Evolutionary conservation across 2,329 filamentous ascomycete species (phyloP).

Genomic region (Phialophora expanda): DNA sequence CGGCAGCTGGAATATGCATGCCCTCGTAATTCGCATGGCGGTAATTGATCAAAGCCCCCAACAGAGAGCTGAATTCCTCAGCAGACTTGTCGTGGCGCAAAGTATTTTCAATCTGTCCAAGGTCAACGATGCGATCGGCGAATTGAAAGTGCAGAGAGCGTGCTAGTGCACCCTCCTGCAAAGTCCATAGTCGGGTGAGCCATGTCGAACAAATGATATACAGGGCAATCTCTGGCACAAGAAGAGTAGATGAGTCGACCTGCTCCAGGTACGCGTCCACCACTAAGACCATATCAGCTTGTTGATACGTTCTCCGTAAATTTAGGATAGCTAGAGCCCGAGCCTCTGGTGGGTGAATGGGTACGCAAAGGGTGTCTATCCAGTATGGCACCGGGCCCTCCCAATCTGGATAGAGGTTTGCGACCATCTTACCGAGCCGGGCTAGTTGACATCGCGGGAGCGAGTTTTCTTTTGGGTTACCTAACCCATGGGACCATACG

Average conservation of each 20-base stretch:
- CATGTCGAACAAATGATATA: slow-evolving; percentile 3
- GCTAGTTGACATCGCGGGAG: slow-evolving; percentile 3
- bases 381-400: not conserved
- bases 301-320: slow-evolving; percentile 4
- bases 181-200: slow-evolving; percentile 4
- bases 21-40: not conserved
- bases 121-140: not conserved
- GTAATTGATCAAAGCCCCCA: slow-evolving; percentile 2
- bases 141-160: not conserved
- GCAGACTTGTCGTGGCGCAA: slow-evolving; percentile 1
- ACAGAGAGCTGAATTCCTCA: not conserved
- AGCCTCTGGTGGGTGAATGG: not conserved
- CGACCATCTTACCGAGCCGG: not conserved
- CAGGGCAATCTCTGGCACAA: not conserved
- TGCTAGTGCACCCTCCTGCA: slow-evolving; percentile 5
- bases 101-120: slow-evolving; percentile 1
- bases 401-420: not conserved
- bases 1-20: not conserved
- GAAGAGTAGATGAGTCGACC: not conserved
- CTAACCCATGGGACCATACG: slow-evolving; percentile 15
- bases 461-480: not conserved
- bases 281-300: not conserved
- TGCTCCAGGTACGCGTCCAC: not conserved
- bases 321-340: not conserved
- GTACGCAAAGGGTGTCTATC: slow-evolving; percentile 11